Evolutionary conservation across 345 rosid genomes (phyloP), one percentile per base, ranked within the genome.

Genomic region (Diplotaxis tenuifolia): DNA sequence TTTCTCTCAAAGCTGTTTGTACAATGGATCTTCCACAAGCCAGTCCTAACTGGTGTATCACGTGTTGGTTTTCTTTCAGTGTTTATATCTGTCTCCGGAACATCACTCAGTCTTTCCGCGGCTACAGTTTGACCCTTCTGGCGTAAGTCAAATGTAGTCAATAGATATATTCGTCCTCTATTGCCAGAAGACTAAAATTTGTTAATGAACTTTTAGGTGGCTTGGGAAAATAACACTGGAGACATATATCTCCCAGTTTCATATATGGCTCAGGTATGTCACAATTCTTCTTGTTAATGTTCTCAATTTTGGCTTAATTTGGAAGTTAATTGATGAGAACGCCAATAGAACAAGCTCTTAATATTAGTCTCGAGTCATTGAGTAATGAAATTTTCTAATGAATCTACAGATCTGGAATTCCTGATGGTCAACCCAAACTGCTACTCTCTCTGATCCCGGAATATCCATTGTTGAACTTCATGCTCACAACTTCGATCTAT

Each of bases 261-360:
- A 93, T 82, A 91, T 93, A 80, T 95, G 99, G 99, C 84, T 95
- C 72, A 95, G 99, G 99, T 88, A 84, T 66, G 80, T 56, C 65
- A 67, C 29, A 6, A 8, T 61, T 34, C 7, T 61, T 72, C 64
- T 61, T 67, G 42, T 14, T 58, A 18, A 16, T 60, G 67, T 40
- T 40, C 29, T 38, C 58, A 38, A 7, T 8, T 31, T 29, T 71
- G 23, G 45, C 27, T 19, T 20, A 64, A 49, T 28, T 54, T 9
- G 28, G 53, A 54, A 21, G 49, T 38, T 31, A 56, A 74, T 45
- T 65, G 31, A 42, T 38, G 45, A 73, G 57, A 62, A 58, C n/a
- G 50, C 36, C 47, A 47, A 50, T 15, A 21, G 6, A 73, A 9
- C 10, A 56, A 29, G 16, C 15, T 38, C 36, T 75, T 25, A 29